Evolutionary conservation across 768 basidiomycete genomes (phyloP).

Genomic region (Mycena alexandri): DNA sequence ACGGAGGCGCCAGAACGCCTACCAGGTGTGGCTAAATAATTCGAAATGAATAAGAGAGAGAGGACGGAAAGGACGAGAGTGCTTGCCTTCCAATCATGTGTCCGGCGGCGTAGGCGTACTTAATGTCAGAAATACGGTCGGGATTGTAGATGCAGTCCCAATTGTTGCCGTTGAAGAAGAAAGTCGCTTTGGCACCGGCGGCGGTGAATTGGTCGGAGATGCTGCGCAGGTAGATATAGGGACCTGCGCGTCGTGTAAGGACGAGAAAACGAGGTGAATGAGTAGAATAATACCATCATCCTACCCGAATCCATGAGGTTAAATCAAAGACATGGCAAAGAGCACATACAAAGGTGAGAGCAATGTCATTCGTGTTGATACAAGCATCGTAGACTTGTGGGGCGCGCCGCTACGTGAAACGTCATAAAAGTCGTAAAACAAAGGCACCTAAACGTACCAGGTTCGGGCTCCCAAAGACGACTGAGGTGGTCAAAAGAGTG

Average conservation of each 20-base stretch:
- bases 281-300: too few relatives aligned
- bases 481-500: conserved; percentile 15
- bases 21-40: too few relatives aligned
- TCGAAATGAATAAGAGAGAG: too few relatives aligned
- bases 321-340: too few relatives aligned
- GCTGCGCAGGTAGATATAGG: conserved; percentile 41
- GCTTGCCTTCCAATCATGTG: conserved; percentile 46
- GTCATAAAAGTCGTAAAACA: too few relatives aligned
- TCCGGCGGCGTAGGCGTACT: conserved; percentile 54
- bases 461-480: background rate
- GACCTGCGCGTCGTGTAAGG: conserved; percentile 47
- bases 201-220: too few relatives aligned
- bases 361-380: conserved; percentile 47
- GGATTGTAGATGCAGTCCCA: conserved; percentile 27
- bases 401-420: too few relatives aligned
- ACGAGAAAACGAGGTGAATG: background rate
- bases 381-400: conserved; percentile 42
- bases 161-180: conserved; percentile 35
- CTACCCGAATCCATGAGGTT: conserved; percentile 7
- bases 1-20: too few relatives aligned
- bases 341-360: conserved; percentile 49
- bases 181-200: too few relatives aligned
- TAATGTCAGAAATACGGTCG: conserved; percentile 43
- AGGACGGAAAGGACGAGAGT: too few relatives aligned
- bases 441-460: too few relatives aligned